A percentile compares a stretch with the other conserved stretches of the same genome.
phyloP scores from a whole-genome alignment of 352 stramenopile species.

The Thraustochytrium sp. region DNA sequence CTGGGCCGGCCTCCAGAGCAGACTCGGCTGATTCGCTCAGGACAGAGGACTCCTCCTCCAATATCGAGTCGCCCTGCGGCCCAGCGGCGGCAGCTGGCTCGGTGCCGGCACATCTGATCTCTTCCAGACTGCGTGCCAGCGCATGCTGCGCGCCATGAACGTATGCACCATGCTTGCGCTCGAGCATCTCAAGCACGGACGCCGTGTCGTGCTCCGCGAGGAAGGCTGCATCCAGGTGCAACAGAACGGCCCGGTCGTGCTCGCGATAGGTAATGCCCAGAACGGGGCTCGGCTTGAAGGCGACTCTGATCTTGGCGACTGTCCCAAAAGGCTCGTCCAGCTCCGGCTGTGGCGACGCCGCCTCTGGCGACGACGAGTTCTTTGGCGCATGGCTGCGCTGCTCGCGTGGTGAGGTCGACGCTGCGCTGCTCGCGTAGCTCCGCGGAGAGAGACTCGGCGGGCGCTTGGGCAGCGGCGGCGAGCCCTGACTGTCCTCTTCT shows the following conservation, averaged over 20 bases:
- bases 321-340: constrained; percentile 1
- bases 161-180: not conserved
- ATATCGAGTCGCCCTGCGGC: too few relatives aligned
- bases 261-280: not conserved
- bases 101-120: too few relatives aligned
- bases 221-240: not conserved
- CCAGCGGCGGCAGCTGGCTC: too few relatives aligned
- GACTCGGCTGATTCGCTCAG: too few relatives aligned
- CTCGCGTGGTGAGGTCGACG: too few relatives aligned
- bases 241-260: not conserved
- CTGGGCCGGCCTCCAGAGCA: too few relatives aligned
- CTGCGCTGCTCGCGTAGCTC: too few relatives aligned
- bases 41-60: too few relatives aligned
- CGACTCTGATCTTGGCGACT: not conserved
- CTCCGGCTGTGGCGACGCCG: not conserved
- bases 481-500: not conserved
- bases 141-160: not conserved
- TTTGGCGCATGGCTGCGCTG: too few relatives aligned
- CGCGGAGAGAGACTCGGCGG: too few relatives aligned
- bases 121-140: not conserved
- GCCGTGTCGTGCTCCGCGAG: not conserved
- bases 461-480: not conserved
- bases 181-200: not conserved
- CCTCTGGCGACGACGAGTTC: too few relatives aligned
- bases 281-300: not conserved